Base-by-base conservation (phyloP, 2,329 filamentous ascomycete species). In the Coniochaeta sp. region DNA sequence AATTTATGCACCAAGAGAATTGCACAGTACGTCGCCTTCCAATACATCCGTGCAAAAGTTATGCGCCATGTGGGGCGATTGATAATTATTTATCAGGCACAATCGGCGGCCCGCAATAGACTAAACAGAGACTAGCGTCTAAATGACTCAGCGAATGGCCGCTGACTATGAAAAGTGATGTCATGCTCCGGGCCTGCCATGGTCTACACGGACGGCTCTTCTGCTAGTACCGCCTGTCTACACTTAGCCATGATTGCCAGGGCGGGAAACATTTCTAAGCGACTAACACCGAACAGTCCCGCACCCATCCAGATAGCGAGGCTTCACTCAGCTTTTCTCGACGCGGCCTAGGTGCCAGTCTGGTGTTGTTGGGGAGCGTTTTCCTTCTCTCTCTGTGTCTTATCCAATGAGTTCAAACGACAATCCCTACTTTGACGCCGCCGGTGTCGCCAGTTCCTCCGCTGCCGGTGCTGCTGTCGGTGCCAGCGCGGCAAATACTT, bases 391-490 rank as follows among this genome's bases (percentile, higher is more conserved):
- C n/a, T n/a, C n/a, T n/a, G n/a, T 31, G 9, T 31, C 28, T 26
- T n/a, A 8, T 38, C n/a, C 9, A 22, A 57, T 57, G 54, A 16
- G 22, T 3, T 19, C 54, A 1, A 31, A 57, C 34, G 31, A 36
- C n/a, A 57, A 57, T 12, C 54, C 54, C 11, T 57, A 57, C 22
- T 57, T 57, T n/a, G 31, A 57, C 34, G 54, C 54, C 28, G 28
- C 28, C 54, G 31, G 34, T 16, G 33, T 36, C 28, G n/a, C 54
- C 4, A 17, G 47, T 43, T 22, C 40, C 19, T 43, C 44, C 4
- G 44, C 19, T 50, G 44, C 17, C 24, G 24, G 40, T 19, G 19
- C n/a, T 5, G 40, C 12, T 44, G 40, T 9, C 24, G 44, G 44
- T 50, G 22, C 11, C 24, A 38, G n/a, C 11, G 34, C 34, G 31